phyloP scores from a whole-genome alignment of 1,139 yeast species.

The Diutina neorugosa region DNA sequence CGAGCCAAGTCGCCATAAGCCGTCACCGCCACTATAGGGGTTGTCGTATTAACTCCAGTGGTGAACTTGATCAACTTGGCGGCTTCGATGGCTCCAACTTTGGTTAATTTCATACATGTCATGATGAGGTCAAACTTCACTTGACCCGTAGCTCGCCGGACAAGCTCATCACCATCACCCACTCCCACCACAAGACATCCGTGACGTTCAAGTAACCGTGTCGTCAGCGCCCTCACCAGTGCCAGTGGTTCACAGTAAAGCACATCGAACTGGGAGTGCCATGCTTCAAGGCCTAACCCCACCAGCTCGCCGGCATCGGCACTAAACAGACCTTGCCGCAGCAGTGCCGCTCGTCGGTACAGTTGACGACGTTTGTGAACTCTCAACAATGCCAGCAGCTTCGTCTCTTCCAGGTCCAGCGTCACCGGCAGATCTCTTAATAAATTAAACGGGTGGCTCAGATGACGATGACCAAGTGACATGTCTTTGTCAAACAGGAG shows the following conservation, averaged over 20 bases:
- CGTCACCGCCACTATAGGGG: slow-evolving; percentile 73
- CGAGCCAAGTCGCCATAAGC: slow-evolving; percentile 60
- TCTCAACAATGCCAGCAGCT: slow-evolving; percentile 21
- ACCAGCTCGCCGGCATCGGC: background rate
- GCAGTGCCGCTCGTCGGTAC: background rate
- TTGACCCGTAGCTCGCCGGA: slow-evolving; percentile 72
- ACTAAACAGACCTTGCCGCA: slow-evolving; percentile 1
- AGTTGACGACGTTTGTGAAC: slow-evolving; percentile 38
- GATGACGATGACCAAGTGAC: background rate
- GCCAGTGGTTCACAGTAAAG: slow-evolving; percentile 84
- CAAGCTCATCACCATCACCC: slow-evolving; percentile 70
- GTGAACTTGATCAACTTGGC: slow-evolving; percentile 70
- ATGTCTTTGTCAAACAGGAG: background rate
- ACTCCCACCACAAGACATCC: slow-evolving; percentile 80
- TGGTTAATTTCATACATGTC: slow-evolving; percentile 60
- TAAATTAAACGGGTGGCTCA: background rate
- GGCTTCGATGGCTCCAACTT: slow-evolving; percentile 62
- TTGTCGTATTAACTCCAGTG: slow-evolving; percentile 57
- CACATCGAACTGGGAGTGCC: slow-evolving; percentile 29
- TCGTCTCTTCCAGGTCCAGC: slow-evolving; percentile 4
- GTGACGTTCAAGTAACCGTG: slow-evolving; percentile 49
- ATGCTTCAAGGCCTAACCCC: background rate
- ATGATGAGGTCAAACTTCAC: slow-evolving; percentile 77
- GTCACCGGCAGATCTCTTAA: slow-evolving; percentile 1
- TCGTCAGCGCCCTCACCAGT: slow-evolving; percentile 59